Percentiles rank a stretch among this genome's conserved stretches.
phyloP scores from a whole-genome alignment of 768 basidiomycete species.

The Boletales sp. region DNA sequence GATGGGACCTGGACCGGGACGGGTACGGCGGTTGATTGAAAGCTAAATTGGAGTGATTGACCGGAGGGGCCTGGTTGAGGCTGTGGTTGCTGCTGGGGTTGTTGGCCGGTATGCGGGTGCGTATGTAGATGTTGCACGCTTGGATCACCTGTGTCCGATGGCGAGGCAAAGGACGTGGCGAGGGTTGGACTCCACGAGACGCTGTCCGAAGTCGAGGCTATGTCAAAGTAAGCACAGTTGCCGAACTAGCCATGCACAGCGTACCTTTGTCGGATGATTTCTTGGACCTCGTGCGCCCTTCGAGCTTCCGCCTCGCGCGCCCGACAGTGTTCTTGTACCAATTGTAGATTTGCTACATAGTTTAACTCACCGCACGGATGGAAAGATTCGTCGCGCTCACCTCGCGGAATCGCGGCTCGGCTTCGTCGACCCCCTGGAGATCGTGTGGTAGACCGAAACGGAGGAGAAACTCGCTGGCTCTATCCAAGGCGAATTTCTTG shows the following conservation, averaged over 20 bases:
- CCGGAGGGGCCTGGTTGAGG: conserved; percentile 27
- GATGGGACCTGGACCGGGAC: conserved; percentile 32
- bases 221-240: not conserved
- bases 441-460: conserved; percentile 57
- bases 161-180: conserved; percentile 35
- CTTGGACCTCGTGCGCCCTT: conserved; percentile 50
- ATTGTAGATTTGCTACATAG: conserved; percentile 56
- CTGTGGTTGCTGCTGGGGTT: conserved; percentile 2
- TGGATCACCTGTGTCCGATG: conserved; percentile 26
- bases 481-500: conserved; percentile 64
- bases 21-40: conserved; percentile 40
- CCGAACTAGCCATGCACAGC: not conserved
- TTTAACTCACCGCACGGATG: not conserved
- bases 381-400: conserved; percentile 24
- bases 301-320: conserved; percentile 53
- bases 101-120: conserved; percentile 3
- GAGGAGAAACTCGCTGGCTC: conserved; percentile 57
- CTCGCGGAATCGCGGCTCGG: conserved; percentile 60
- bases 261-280: conserved; percentile 51
- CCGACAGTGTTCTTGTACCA: conserved; percentile 74
- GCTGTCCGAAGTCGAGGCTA: conserved; percentile 19
- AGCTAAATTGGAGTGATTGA: conserved; percentile 42
- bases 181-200: conserved; percentile 40
- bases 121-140: conserved; percentile 21
- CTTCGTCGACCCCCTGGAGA: conserved; percentile 51